Evolutionary conservation across 257 asterid species (phyloP).

Genomic region (Jasminum sambac): DNA sequence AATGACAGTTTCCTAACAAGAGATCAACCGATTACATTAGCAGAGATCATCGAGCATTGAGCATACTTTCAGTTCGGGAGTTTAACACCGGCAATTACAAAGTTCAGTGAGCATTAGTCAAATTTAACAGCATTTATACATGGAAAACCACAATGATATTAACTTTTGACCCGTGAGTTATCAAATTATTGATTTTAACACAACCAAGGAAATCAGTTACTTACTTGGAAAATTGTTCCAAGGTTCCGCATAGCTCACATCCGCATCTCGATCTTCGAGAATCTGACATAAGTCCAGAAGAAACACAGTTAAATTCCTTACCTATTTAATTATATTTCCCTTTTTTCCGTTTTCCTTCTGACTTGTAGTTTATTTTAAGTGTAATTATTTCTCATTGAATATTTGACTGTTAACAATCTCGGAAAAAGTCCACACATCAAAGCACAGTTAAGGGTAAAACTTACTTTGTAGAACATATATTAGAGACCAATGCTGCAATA

Average conservation of each 20-base stretch:
- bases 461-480: background rate
- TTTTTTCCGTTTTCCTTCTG: background rate
- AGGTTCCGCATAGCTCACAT: conserved; percentile 69
- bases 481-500: background rate
- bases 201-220: conserved; percentile 9
- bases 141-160: background rate
- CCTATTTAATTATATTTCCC: background rate
- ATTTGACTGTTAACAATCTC: background rate
- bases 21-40: too few relatives aligned
- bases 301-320: background rate
- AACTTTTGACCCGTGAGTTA: background rate
- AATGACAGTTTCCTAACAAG: too few relatives aligned
- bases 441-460: too few relatives aligned
- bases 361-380: background rate
- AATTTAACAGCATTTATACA: background rate
- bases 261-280: conserved; percentile 62
- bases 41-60: too few relatives aligned
- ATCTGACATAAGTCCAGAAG: conserved; percentile 42
- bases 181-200: background rate
- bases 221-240: conserved; percentile 75
- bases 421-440: too few relatives aligned
- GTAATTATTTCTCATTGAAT: background rate
- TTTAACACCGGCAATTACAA: too few relatives aligned
- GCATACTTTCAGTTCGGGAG: too few relatives aligned
- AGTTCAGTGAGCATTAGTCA: too few relatives aligned